Conservation (phyloP, 2,329 filamentous ascomycete species). For the Botrytis aclada region DNA sequence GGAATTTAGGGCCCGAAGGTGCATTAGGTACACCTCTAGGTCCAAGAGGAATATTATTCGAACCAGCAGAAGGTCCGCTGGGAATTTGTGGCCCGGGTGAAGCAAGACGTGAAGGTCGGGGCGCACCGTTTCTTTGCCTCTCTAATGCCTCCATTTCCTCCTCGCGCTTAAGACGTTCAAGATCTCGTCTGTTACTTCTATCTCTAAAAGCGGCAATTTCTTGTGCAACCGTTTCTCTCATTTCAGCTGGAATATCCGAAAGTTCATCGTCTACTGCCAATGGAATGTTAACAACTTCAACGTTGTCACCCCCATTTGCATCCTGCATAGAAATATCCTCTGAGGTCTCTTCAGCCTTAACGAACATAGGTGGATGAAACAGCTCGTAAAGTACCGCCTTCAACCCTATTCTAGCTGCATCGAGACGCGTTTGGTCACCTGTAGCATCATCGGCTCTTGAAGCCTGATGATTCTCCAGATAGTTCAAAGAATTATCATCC, state of each 20-base stretch:
- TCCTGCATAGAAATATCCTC: slow-evolving; percentile 71
- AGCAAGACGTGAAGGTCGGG: slow-evolving; percentile 63
- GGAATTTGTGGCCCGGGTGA: slow-evolving; percentile 59
- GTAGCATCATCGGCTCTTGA: slow-evolving; percentile 60
- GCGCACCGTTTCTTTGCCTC: slow-evolving; percentile 66
- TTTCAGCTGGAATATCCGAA: slow-evolving; percentile 90
- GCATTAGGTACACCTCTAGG: slow-evolving; percentile 71
- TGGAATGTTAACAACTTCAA: slow-evolving; percentile 87
- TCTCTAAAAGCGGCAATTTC: slow-evolving; percentile 96
- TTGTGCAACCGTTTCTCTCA: slow-evolving; percentile 89
- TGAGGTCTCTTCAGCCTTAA: slow-evolving; percentile 53
- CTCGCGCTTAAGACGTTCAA: slow-evolving; percentile 82
- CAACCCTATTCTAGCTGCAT: slow-evolving; percentile 66
- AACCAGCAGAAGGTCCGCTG: slow-evolving; percentile 57
- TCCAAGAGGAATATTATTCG: slow-evolving; percentile 75
- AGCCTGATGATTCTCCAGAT: slow-evolving; percentile 77
- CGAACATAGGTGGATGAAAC: slow-evolving; percentile 60
- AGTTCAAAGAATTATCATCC: slow-evolving; percentile 78
- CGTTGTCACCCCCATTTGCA: slow-evolving; percentile 56
- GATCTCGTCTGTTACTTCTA: slow-evolving; percentile 79
- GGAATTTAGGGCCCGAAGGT: slow-evolving; percentile 67
- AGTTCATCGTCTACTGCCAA: slow-evolving; percentile 87
- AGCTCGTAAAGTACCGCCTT: slow-evolving; percentile 67
- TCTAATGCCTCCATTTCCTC: slow-evolving; percentile 91
- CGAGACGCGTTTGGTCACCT: slow-evolving; percentile 63